These are phyloP conservation scores for Thelephora terrestris DNA, from an alignment of 1,284 basidiomycete genomes.

Conservation along the genomic window DNA sequence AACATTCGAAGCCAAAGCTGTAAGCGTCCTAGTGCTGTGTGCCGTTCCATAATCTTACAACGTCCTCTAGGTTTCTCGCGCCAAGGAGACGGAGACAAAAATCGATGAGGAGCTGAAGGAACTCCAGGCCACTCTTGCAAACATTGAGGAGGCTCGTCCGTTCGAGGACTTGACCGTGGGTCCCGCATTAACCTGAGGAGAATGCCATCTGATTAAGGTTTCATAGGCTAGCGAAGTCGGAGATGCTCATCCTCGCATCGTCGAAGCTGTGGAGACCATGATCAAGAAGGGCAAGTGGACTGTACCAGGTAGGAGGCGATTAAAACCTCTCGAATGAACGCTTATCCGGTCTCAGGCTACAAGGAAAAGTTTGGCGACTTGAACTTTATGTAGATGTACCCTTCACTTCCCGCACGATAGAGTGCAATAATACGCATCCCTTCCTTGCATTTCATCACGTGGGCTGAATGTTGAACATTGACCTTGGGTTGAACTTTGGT, in stretches of 20 bases:
- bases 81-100: constrained; percentile 85
- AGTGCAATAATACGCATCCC: background rate
- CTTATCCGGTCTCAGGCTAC: constrained; percentile 43
- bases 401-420: background rate
- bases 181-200: constrained; percentile 5
- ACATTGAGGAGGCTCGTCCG: constrained; percentile 96
- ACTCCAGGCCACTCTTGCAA: constrained; percentile 88
- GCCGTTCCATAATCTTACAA: constrained; percentile 3
- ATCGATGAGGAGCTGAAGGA: constrained; percentile 90
- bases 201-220: background rate
- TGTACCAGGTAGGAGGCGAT: constrained; percentile 64
- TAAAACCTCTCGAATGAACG: background rate
- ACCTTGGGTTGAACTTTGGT: no score
- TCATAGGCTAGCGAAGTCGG: constrained; percentile 80
- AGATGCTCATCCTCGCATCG: constrained; percentile 87
- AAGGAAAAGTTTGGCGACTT: constrained; percentile 93
- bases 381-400: constrained; percentile 63
- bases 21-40: constrained; percentile 34
- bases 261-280: constrained; percentile 93
- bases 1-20: constrained; percentile 94
- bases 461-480: no score
- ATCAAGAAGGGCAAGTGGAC: constrained; percentile 99
- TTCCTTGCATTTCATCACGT: no score
- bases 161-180: constrained; percentile 94
- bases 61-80: constrained; percentile 67